These are phyloP conservation scores for Cercospora janseana DNA, from an alignment of 2,329 filamentous ascomycete species.

Conservation along the genomic window DNA sequence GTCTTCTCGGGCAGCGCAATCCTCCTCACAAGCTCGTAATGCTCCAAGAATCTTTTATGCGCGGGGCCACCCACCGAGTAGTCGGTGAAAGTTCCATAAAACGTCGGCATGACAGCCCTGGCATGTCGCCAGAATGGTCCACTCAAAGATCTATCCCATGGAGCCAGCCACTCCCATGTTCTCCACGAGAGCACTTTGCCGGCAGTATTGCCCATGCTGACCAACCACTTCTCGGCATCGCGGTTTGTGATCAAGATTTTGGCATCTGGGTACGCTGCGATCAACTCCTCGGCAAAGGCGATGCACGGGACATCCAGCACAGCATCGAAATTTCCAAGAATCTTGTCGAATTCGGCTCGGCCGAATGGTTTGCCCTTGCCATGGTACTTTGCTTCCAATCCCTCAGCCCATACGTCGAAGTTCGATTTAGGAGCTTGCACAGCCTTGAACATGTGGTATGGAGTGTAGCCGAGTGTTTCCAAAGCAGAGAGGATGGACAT, in stretches of 20 bases:
- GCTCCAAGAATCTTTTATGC: slow-evolving; percentile 13
- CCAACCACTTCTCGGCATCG: slow-evolving; percentile 32
- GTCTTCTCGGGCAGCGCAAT: slow-evolving; percentile 26
- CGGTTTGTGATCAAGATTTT: slow-evolving; percentile 29
- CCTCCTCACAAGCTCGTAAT: slow-evolving; percentile 25
- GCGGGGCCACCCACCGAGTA: slow-evolving; percentile 15
- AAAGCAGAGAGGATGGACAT: slow-evolving; percentile 25
- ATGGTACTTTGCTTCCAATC: slow-evolving; percentile 23
- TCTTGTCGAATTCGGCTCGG: slow-evolving; percentile 16
- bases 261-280: slow-evolving; percentile 33
- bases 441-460: slow-evolving; percentile 28
- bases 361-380: slow-evolving; percentile 22
- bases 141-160: slow-evolving; percentile 17
- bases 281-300: slow-evolving; percentile 27
- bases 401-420: slow-evolving; percentile 25
- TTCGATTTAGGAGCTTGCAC: slow-evolving; percentile 18
- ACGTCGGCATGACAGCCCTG: slow-evolving; percentile 14
- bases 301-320: slow-evolving; percentile 26
- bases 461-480: slow-evolving; percentile 24
- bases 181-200: slow-evolving; percentile 14
- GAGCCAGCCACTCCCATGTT: slow-evolving; percentile 16
- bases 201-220: slow-evolving; percentile 16
- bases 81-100: slow-evolving; percentile 14
- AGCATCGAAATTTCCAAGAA: slow-evolving; percentile 18
- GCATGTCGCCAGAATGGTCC: slow-evolving; percentile 19